Conservation (phyloP, 768 basidiomycete species). For the Auricularia heimuer region DNA sequence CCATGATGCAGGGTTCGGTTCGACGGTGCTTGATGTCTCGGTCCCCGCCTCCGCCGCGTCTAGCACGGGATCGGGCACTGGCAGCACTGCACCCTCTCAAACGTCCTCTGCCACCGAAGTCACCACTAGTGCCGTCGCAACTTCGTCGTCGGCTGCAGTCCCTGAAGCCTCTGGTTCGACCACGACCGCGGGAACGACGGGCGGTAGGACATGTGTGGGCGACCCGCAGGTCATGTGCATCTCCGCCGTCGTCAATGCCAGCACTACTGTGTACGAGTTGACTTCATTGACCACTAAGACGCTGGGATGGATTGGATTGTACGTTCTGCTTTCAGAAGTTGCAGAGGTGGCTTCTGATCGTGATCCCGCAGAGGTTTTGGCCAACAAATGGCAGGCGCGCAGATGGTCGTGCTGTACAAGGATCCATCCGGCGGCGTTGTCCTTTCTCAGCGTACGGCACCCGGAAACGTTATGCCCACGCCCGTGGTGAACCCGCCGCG, state of each 20-base stretch:
- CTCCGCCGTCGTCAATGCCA: constrained; percentile 35
- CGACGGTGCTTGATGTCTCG: constrained; percentile 37
- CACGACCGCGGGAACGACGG: neutral
- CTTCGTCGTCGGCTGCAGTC: constrained; percentile 5
- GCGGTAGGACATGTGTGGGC: neutral
- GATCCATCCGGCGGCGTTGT: neutral
- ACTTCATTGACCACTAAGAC: neutral
- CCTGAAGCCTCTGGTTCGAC: neutral
- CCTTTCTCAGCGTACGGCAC: constrained; percentile 53
- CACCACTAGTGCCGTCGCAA: constrained; percentile 16
- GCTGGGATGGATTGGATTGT: neutral
- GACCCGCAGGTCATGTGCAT: constrained; percentile 36
- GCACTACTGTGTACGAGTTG: neutral
- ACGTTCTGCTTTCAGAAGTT: too few species aligned
- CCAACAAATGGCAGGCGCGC: neutral
- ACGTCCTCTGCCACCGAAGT: constrained; percentile 9
- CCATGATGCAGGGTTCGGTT: constrained; percentile 39
- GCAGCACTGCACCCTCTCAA: constrained; percentile 4
- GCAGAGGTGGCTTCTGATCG: too few species aligned
- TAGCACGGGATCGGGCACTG: neutral
- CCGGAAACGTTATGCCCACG: constrained; percentile 44
- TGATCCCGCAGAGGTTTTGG: neutral
- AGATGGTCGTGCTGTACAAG: neutral
- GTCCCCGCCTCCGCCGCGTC: constrained; percentile 20
- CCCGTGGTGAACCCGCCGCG: constrained; percentile 44